Conservation (phyloP, 176 grass and related monocot species). For the Aegilops sharonensis region DNA sequence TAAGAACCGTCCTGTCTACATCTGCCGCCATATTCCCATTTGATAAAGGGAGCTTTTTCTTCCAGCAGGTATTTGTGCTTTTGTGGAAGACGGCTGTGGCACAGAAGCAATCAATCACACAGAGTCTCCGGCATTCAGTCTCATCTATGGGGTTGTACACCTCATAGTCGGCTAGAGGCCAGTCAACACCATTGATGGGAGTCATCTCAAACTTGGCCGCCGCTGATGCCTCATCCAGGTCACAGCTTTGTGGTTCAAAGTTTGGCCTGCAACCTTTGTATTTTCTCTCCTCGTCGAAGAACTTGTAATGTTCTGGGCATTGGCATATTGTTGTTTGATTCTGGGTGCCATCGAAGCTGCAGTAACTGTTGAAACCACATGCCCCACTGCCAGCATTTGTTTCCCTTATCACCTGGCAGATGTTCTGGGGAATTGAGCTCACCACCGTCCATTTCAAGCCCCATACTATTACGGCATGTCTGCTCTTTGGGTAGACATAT, state of each 20-base stretch:
- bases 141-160: not conserved
- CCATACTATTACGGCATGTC: not conserved
- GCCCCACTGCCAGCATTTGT: not conserved
- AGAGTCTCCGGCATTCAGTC: not conserved
- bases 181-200: not conserved
- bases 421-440: not conserved
- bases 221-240: not conserved
- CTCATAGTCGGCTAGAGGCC: conserved; percentile 2
- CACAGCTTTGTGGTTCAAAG: conserved; percentile 15
- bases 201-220: not conserved
- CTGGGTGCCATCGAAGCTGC: not conserved
- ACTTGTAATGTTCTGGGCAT: not conserved
- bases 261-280: conserved; percentile 25
- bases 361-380: conserved; percentile 24
- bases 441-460: not conserved
- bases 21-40: conserved; percentile 6
- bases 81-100: not conserved
- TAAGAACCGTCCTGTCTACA: not conserved
- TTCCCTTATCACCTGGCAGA: not conserved
- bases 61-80: not conserved
- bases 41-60: conserved; percentile 25
- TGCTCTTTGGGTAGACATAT: conserved; percentile 16
- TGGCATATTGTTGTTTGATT: not conserved
- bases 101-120: conserved; percentile 16
- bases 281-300: not conserved